Percentiles rank a stretch among this genome's conserved stretches.
phyloP scores from a whole-genome alignment of 2,329 filamentous ascomycete species.

The Colletotrichum acutatum region DNA sequence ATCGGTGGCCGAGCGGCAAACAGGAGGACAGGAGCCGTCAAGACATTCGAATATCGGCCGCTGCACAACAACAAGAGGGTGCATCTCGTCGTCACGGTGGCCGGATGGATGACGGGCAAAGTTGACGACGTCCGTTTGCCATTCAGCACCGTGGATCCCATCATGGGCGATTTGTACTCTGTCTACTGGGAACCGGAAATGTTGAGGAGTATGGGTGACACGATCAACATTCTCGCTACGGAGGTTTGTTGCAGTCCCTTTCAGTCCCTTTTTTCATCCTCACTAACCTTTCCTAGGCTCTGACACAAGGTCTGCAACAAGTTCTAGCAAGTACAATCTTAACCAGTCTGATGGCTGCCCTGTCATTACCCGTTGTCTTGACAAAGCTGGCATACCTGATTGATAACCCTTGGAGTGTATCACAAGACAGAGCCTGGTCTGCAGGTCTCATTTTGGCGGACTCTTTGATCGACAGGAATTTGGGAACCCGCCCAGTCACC shows the following conservation, averaged over 20 bases:
- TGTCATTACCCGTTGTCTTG: conserved; percentile 91
- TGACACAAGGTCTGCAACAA: conserved; percentile 96
- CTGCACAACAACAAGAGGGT: conserved; percentile 98
- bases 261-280: not conserved
- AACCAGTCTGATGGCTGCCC: conserved; percentile 87
- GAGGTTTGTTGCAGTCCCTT: conserved; percentile 73
- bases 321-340: conserved; percentile 91
- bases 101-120: conserved; percentile 98
- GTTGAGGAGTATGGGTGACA: conserved; percentile 97
- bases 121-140: conserved; percentile 95
- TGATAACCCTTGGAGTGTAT: conserved; percentile 99
- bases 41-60: conserved; percentile 96
- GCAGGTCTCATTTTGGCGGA: conserved; percentile 94
- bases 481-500: conserved; percentile 91
- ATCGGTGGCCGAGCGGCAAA: conserved; percentile 90
- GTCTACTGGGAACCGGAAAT: conserved; percentile 98
- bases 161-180: conserved; percentile 99
- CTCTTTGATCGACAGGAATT: conserved; percentile 89
- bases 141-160: conserved; percentile 94
- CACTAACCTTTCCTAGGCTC: conserved; percentile 69
- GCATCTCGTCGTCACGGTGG: conserved; percentile 93
- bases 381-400: conserved; percentile 96
- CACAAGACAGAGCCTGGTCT: conserved; percentile 86
- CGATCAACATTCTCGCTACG: conserved; percentile 97
- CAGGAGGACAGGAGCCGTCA: conserved; percentile 88